Base-by-base conservation (phyloP, 345 rosid species). In the Brassica rapa region DNA sequence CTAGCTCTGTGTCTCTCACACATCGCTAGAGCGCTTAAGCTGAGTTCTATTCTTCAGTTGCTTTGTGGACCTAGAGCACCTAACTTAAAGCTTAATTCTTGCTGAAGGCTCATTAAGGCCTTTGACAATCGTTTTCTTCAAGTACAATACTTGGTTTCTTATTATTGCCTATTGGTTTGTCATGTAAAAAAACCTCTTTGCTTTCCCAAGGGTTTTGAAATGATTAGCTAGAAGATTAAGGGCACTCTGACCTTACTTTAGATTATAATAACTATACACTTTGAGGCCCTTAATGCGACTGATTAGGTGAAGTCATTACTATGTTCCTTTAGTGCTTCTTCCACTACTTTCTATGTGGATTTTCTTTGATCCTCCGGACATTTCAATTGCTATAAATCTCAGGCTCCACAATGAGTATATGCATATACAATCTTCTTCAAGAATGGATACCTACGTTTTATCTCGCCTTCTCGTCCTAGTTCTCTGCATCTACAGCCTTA, bases 311-410 rank as follows among this genome's bases (percentile, higher is more conserved):
- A 80, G 82, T 78, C 81, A 76, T 84, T 82, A 88, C 53, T 6
- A 15, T 30, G 77, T 71, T 72, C 29, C 81, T 79, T 15, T 74
- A 83, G 96, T 94, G 95, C 91, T 86, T 21, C 75, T 61, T 77
- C 92, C 95, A 90, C 90, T 85, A 82, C 57, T 1, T 55, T 32
- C 19, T 77, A 65, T 73, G 76, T 86, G 88, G 68, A 57, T 59
- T 81, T 53, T 81, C 55, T 76, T 75, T 67, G 67, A 49, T 62
- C 72, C 5, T 35, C 29, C 3, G 21, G 67, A 39, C 30, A 16
- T 41, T 74, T 62, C 77, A 65, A 35, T 75, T 62, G 63, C 71
- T 89, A 91, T 88, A 91, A 87, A 86, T 75, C 64, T 57, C 3
- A 46, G 76, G 62, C 15, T 76, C 60, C 29, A 55, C 27, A 19